Base-by-base conservation (phyloP, 1,139 yeast genomes). In the Suhomyces panamericanus region DNA sequence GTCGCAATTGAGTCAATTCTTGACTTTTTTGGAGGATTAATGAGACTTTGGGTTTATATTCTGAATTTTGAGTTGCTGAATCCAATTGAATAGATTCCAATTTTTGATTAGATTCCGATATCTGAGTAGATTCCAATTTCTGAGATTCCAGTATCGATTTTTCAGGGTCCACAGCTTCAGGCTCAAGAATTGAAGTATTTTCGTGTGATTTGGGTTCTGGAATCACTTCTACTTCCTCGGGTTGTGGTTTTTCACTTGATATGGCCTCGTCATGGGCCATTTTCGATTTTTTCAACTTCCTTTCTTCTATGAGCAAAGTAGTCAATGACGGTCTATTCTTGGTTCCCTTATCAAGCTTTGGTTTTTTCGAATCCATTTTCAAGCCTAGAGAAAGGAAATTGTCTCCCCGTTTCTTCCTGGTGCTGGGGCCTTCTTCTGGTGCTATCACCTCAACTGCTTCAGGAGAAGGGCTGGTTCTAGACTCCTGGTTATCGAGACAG, bases 321-420 rank as follows among this genome's bases (percentile, higher is more conserved):
- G 51, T 48, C 27, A 48, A 38, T 7, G 51, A 44, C 6, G 48
- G 51, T 6, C 42, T 16, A 32, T 41, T 42, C 32, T 47, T 47
- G 16, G 43, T 35, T 3, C 43, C 40, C 37, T 39, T 40, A 16
- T 46, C 49, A 7, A 39, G 14, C 26, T 46, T 47, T 35, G 56
- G 59, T 44, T 58, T 58, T 38, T 53, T 49, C 9, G 63, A 55
- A 49, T 63, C 69, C 51, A 54, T 56, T 42, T 60, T 62, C 36
- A 69, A 54, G 5, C 75, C 74, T 20, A 69, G 47, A 3, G 63
- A 67, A 14, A 58, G 53, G 51, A 69, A 64, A 10, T 65, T 62
- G 49, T 65, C 52, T 9, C 43, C 41, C 9, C 33, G 35, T 24
- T 40, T 34, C 38, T 42, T 38, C 29, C 36, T 37, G 28, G 44